Conservation (phyloP, 768 basidiomycete species). For the Russula lepida region DNA sequence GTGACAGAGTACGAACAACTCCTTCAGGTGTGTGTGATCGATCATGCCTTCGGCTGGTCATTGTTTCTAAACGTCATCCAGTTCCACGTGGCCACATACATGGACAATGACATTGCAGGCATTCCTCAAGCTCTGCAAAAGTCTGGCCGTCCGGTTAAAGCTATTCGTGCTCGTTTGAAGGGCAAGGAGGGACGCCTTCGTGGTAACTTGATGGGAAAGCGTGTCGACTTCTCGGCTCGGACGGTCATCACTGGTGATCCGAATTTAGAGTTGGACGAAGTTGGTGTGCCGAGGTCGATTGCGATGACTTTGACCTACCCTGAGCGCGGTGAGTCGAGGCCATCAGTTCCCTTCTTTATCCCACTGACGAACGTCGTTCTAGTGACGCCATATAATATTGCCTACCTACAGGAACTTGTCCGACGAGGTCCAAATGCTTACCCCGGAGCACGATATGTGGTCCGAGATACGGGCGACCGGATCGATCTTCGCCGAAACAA, state of each 20-base stretch:
- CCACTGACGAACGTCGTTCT: constrained; percentile 11
- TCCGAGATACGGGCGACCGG: constrained; percentile 94
- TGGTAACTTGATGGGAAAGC: constrained; percentile 98
- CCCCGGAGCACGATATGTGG: constrained; percentile 94
- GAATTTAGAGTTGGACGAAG: constrained; percentile 91
- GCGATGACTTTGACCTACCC: constrained; percentile 98
- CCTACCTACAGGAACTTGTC: constrained; percentile 88
- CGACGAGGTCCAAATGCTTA: constrained; percentile 91
- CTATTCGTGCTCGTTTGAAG: constrained; percentile 95
- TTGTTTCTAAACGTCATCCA: constrained; percentile 27
- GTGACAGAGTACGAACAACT: constrained; percentile 94
- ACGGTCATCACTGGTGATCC: constrained; percentile 99
- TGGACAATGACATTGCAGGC: constrained; percentile 99
- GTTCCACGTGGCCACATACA: constrained; percentile 99
- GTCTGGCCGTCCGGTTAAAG: constrained; percentile 94
- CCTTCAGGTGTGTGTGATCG: constrained; percentile 60
- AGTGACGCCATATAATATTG: constrained; percentile 98
- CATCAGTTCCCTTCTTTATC: neutral
- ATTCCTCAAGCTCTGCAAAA: constrained; percentile 97
- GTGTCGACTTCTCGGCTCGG: constrained; percentile 97
- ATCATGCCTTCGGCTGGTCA: neutral
- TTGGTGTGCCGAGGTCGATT: constrained; percentile 90
- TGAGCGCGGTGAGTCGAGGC: constrained; percentile 64
- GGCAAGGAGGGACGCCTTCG: constrained; percentile 97
- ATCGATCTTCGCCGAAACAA: constrained; percentile 97